phyloP scores from a whole-genome alignment of 2,329 filamentous ascomycete genomes.

The Huntiella abstrusa region DNA sequence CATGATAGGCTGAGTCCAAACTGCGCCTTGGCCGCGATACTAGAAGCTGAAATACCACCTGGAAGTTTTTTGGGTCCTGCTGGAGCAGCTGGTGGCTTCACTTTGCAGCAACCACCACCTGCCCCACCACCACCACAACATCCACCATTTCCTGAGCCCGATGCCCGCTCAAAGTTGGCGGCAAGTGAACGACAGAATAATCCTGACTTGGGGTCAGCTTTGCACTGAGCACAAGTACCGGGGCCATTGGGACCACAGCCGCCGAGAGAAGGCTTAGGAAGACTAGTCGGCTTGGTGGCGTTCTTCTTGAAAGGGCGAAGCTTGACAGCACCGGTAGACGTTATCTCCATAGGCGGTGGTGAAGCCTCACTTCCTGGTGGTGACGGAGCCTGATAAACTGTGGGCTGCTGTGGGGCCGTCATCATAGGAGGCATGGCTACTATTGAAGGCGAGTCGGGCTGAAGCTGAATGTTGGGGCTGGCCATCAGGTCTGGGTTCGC shows the following conservation, averaged over 20 bases:
- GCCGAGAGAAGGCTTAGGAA: conserved; percentile 16
- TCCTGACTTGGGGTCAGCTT: conserved; percentile 58
- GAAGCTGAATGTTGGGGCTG: conserved; percentile 1
- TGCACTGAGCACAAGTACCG: conserved; percentile 62
- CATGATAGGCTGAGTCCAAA: conserved; percentile 45
- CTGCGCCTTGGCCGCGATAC: conserved; percentile 17
- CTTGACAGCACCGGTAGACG: conserved; percentile 41
- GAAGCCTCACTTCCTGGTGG: conserved; percentile 43
- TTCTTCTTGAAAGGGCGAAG: conserved; percentile 22
- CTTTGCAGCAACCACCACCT: conserved; percentile 48
- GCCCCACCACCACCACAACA: conserved; percentile 46
- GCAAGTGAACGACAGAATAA: conserved; percentile 70
- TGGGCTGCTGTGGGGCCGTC: conserved; percentile 16
- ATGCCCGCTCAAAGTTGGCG: conserved; percentile 36
- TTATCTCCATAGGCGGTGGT: conserved; percentile 35
- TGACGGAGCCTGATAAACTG: conserved; percentile 32
- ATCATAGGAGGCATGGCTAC: conserved; percentile 21
- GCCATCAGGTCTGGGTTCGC: conserved; percentile 32
- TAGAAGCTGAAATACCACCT: conserved; percentile 4
- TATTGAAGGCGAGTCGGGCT: conserved; percentile 16
- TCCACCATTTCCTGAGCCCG: conserved; percentile 23
- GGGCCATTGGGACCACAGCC: conserved; percentile 49
- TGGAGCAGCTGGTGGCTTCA: conserved; percentile 19
- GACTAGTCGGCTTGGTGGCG: conserved; percentile 13
- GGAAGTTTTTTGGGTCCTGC: background rate